phyloP scores from a whole-genome alignment of 139 green algal genomes.

The Chlorella sp. region DNA sequence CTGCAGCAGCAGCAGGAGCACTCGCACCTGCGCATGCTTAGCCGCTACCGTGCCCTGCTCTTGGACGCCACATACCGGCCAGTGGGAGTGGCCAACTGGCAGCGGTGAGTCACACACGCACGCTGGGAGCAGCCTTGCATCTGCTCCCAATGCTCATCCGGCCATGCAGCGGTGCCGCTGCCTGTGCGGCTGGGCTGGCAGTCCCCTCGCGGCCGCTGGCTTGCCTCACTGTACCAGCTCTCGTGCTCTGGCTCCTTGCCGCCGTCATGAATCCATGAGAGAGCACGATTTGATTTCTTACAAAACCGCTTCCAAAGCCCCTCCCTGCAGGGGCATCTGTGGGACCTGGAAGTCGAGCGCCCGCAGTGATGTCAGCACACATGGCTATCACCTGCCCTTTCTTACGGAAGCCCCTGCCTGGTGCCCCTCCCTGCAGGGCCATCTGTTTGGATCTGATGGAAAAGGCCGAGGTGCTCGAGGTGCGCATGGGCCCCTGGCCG shows the following conservation, averaged over 20 bases:
- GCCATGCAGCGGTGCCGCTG: neutral
- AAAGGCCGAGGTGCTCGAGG: slow-evolving; percentile 72
- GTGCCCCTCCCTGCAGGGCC: slow-evolving; percentile 21
- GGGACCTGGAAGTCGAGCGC: no score
- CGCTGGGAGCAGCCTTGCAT: neutral
- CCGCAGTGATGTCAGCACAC: no score
- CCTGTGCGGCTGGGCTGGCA: neutral
- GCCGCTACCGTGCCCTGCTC: slow-evolving; percentile 58
- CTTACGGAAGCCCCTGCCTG: no score
- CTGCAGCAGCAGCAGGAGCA: neutral
- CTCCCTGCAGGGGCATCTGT: no score
- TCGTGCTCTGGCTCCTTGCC: no score
- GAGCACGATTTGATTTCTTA: no score
- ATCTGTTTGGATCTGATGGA: slow-evolving; percentile 56
- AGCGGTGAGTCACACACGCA: neutral
- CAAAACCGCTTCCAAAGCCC: no score
- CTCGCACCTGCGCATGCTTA: neutral
- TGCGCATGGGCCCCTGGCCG: no score
- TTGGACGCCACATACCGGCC: slow-evolving; percentile 68
- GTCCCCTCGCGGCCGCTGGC: no score
- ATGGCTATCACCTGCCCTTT: no score
- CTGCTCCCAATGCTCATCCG: neutral
- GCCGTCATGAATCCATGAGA: no score
- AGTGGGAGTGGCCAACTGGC: slow-evolving; percentile 60
- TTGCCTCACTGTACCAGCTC: no score